Evolutionary conservation across 768 basidiomycete genomes (phyloP).

Genomic region (Lyophyllum semitale): DNA sequence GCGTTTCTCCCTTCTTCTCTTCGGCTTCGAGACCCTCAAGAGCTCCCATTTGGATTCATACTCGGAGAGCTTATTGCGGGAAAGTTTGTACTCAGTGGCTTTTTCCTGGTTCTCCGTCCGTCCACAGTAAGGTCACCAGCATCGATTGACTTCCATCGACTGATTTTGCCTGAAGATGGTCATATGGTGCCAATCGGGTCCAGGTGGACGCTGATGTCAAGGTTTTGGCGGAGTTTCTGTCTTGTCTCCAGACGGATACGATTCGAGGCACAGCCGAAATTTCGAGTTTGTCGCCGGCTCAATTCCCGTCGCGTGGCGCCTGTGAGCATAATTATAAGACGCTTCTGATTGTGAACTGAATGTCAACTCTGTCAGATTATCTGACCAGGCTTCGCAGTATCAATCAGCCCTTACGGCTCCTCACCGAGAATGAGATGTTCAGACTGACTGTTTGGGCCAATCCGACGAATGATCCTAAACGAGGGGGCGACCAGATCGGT

Average conservation of each 20-base stretch:
- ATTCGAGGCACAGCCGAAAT: conserved; percentile 58
- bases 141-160: neutral
- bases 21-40: conserved; percentile 90
- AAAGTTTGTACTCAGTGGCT: conserved; percentile 75
- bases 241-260: conserved; percentile 73
- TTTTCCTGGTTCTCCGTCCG: conserved; percentile 92
- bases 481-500: conserved; percentile 62
- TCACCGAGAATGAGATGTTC: conserved; percentile 90
- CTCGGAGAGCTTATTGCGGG: conserved; percentile 76
- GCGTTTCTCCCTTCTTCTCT: conserved; percentile 86
- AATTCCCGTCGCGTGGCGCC: conserved; percentile 40
- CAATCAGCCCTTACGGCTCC: conserved; percentile 74
- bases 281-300: conserved; percentile 62
- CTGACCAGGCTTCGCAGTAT: conserved; percentile 60
- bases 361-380: conserved; percentile 46
- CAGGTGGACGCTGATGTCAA: conserved; percentile 90
- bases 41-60: conserved; percentile 84
- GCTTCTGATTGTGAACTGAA: neutral
- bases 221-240: conserved; percentile 81
- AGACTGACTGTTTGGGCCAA: conserved; percentile 90
- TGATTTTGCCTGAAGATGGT: conserved; percentile 70
- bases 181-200: conserved; percentile 91
- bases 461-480: conserved; percentile 73
- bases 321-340: conserved; percentile 33
- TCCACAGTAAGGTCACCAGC: conserved; percentile 69